phyloP scores from a whole-genome alignment of 2,329 filamentous ascomycete genomes.

The Huntiella decipiens region DNA sequence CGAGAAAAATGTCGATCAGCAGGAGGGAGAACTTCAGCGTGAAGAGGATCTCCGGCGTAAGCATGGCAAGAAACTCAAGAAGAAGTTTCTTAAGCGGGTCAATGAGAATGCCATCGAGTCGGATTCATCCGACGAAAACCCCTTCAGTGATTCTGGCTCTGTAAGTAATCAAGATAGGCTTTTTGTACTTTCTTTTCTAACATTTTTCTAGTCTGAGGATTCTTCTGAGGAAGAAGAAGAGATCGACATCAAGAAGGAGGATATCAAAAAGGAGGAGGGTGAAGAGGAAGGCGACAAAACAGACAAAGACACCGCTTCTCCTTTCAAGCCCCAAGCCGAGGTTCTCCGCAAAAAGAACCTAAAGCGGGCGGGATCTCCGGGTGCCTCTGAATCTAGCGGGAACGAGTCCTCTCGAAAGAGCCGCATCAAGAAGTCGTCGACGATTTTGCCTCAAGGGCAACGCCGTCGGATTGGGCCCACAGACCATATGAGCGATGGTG shows the following conservation, averaged over 20 bases:
- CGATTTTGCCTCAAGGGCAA: constrained; percentile 18
- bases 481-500: constrained; percentile 51
- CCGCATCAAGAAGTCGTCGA: constrained; percentile 35
- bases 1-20: constrained; percentile 54
- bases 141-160: constrained; percentile 19
- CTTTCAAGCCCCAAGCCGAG: constrained; percentile 28
- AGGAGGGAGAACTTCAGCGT: constrained; percentile 49
- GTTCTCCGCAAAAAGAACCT: constrained; percentile 42
- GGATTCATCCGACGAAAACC: constrained; percentile 32
- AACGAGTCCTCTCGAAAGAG: constrained; percentile 69
- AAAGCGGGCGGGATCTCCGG: constrained; percentile 73
- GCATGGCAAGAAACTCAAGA: constrained; percentile 58
- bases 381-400: constrained; percentile 76
- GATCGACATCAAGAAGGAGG: constrained; percentile 21
- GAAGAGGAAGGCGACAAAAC: constrained; percentile 35
- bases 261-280: constrained; percentile 32
- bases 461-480: constrained; percentile 25
- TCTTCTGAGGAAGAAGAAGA: constrained; percentile 22
- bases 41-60: constrained; percentile 51
- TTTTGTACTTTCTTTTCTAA: background rate
- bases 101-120: constrained; percentile 73
- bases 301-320: constrained; percentile 48
- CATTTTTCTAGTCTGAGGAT: constrained; percentile 12
- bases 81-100: constrained; percentile 67
- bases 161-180: constrained; percentile 14